Evolutionary conservation across 2,329 filamentous ascomycete species (phyloP), one percentile per base, ranked within the genome.

Genomic region (Madurella mycetomatis): DNA sequence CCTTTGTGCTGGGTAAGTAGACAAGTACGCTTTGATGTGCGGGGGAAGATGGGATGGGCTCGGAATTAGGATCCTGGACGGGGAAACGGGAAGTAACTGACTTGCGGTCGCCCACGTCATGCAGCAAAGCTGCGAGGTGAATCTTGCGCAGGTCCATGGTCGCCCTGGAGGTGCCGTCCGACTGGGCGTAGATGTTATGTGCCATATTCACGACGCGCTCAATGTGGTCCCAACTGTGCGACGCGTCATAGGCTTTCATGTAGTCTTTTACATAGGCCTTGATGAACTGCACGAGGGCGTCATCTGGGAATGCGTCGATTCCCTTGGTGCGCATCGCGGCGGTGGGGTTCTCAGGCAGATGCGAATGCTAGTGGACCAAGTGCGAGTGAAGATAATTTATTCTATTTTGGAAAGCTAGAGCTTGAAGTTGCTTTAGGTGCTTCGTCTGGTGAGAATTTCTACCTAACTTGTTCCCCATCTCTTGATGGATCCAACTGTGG

Each of bases 41-140:
- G 34, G 34, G 13, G 34, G 34, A 2, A 11, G 34, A 9, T 12
- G 34, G 34, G 9, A 11, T n/a, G 15, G 12, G 25, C 37, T 19
- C 18, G 42, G 34, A 43, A 30, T 13, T 25, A 3, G 32, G 31
- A 25, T 18, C 7, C 18, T 15, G 16, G 18, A 16, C 15, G 3
- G 19, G 19, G 40, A 32, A 11, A 31, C 1, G 34, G 18, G 7
- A 13, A 11, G 34, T 17, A 9, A 60, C 60, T 34, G 7, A 64
- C 72, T 95, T 96, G 69, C 81, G 84, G 73, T 96, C 92, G 57
- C 88, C 90, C 16, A 95, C 85, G 64, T 96, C 92, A 72, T 96
- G 92, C n/a, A 92, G 79, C 4, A 92, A 78, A 1, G 88, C 88
- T 1, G 83, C 76, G 25, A 95, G 83, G 30, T 82, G 82, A 60